Base-by-base conservation (phyloP, 768 basidiomycete genomes). In the Leccinum incarnatum region DNA sequence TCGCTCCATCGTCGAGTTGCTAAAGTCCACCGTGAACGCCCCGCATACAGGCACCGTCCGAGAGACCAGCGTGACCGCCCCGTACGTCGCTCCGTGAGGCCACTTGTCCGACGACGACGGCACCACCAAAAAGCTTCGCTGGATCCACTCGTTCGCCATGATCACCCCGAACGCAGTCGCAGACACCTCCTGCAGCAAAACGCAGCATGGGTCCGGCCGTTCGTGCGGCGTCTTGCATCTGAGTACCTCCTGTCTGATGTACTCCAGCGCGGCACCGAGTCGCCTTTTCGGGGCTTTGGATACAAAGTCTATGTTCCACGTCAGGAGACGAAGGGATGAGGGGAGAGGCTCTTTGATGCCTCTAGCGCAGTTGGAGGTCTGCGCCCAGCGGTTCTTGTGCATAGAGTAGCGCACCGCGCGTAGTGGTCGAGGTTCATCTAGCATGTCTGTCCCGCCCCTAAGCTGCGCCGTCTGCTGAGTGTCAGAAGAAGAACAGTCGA, bases 171-270 rank as follows among this genome's bases (percentile, higher is more conserved):
- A 77, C 27, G 81, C 81, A 0, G 57, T 56, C 5, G 53, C 54
- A 27, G 80, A 72, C 25, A 91, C 82, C 70, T 91, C 90, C 70
- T 92, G 90, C 62, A 92, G 71, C 62, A 91, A 73, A 59, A 92
- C 80, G 52, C 81, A 79, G 67, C 83, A 86, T 15, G 86, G 83
- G 56, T 77, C 77, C 0, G 85, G 86, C 15, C 76, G 77, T 56
- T 78, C 77, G 8, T 27, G 36, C 2, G 74, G 74, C 6, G 70
- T 67, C 60, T 75, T 72, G 67, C 81, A 82, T 51, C 67, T 63
- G 61, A 90, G 78, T 4, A 85, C 77, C 3, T 81, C 77, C 34
- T 74, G 68, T 65, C 82, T 79, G 61, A 91, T 77, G 67, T 89
- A 77, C 14, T 79, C 73, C 57, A 91, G 75, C 17, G 78, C 79